Evolutionary conservation across 331 rosid genomes (phyloP), one percentile per base, ranked within the genome.

Genomic region (Telfairia occidentalis): DNA sequence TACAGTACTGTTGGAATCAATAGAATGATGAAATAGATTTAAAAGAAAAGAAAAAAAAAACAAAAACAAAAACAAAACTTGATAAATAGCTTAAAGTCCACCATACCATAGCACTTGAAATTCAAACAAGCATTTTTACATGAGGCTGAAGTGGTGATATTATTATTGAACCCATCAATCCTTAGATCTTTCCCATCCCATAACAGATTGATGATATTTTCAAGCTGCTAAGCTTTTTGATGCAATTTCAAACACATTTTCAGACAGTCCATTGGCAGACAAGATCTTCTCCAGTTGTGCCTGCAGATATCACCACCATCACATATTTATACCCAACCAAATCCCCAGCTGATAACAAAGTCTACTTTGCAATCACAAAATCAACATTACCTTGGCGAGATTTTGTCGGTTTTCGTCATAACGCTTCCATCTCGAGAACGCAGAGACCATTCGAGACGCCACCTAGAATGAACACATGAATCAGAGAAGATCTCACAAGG

Each of bases 391-490:
- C 88, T 84, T 89, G 57, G 91, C 87, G 58, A 77, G 88, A 6
- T 76, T 85, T 78, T 89, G 95, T 40, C 95, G 81, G 70, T 84
- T 73, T 79, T 81, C 84, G 37, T 87, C 95, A 9, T 86, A 89
- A 4, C 97, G 97, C 84, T 38, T 92, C 93, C 96, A 95, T 83
- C 97, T 89, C 57, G 99, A 92, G 86, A 95, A 95, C 79, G 91
- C 92, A 4, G 97, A 92, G 45, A 95, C 97, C 99, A 95, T 92
- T 78, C 99, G 87, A 9, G 99, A 95, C 26, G 99, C 99, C 76
- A 92, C 97, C 99, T 95, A 78, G 58, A 82, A 73, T 18, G 11
- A 52, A 28, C 69, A 35, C 66, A 59, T 53, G 57, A 40, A 75
- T 45, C 26, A n/a, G 26, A 32, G 67, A n/a, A 40, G 61, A 76